phyloP scores from a whole-genome alignment of 1,139 yeast species.

The Candida sanyaensis region DNA sequence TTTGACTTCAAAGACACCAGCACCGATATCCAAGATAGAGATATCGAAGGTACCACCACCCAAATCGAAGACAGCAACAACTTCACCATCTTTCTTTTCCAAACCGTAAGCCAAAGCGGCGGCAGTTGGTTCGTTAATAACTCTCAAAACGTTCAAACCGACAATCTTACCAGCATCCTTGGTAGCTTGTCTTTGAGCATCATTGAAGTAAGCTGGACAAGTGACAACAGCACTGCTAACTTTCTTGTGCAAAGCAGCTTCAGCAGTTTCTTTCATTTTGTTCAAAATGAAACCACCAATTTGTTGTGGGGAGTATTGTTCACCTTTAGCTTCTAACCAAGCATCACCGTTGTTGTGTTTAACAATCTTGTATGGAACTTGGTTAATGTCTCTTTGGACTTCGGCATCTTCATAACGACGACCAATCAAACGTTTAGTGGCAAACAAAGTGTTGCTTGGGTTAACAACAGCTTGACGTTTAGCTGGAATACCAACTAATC shows the following conservation, averaged over 20 bases:
- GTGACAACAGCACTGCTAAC: conserved; percentile 92
- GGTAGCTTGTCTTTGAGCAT: conserved; percentile 98
- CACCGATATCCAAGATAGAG: conserved; percentile 81
- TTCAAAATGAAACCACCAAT: conserved; percentile 96
- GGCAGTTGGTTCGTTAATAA: conserved; percentile 98
- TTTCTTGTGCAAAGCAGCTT: conserved; percentile 81
- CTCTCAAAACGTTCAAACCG: conserved; percentile 94
- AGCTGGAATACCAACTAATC: conserved; percentile 97
- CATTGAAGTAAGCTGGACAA: conserved; percentile 97
- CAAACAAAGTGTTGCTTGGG: conserved; percentile 96
- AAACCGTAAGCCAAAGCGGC: conserved; percentile 98
- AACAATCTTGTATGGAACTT: conserved; percentile 96
- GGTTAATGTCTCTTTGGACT: conserved; percentile 94
- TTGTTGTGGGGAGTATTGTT: conserved; percentile 91
- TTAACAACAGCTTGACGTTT: conserved; percentile 99
- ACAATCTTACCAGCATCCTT: conserved; percentile 98
- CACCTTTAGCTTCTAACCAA: conserved; percentile 98
- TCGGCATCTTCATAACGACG: conserved; percentile 95
- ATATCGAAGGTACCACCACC: conserved; percentile 93
- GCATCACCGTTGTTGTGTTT: conserved; percentile 98
- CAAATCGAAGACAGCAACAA: conserved; percentile 82
- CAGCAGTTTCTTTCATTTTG: conserved; percentile 98
- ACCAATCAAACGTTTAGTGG: conserved; percentile 98
- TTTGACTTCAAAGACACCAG: conserved; percentile 86
- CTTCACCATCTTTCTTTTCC: conserved; percentile 74